These are phyloP conservation scores for Penicillium freii DNA, from an alignment of 2,329 filamentous ascomycete species.

Conservation along the genomic window DNA sequence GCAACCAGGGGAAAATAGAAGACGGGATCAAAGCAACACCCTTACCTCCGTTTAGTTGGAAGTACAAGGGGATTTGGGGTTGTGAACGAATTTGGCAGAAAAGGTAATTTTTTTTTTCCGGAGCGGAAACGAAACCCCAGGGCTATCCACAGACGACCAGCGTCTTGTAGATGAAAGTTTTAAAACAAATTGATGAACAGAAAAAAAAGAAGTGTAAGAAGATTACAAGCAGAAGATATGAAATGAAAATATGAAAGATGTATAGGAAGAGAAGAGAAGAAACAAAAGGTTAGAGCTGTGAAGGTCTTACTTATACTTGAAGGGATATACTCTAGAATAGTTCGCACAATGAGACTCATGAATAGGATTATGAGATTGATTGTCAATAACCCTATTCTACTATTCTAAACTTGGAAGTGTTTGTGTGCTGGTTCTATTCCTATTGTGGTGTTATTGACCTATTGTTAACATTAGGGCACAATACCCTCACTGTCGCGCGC, in stretches of 20 bases:
- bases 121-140: conserved; percentile 15
- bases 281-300: neutral
- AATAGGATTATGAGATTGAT: neutral
- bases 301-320: conserved; percentile 1
- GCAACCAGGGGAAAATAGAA: conserved; percentile 17
- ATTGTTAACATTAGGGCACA: neutral
- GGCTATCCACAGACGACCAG: conserved; percentile 7
- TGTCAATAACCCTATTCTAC: neutral
- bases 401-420: neutral
- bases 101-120: conserved; percentile 21
- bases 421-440: neutral
- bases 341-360: conserved; percentile 4
- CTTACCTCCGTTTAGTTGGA: conserved; percentile 4
- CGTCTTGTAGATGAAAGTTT: neutral
- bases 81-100: conserved; percentile 23
- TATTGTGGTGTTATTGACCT: neutral
- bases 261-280: conserved; percentile 2
- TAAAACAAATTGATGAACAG: neutral
- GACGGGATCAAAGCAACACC: conserved; percentile 3
- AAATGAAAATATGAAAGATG: neutral
- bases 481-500: neutral
- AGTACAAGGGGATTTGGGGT: conserved; percentile 4
- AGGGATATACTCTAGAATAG: neutral
- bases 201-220: neutral
- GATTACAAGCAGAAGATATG: neutral